These are phyloP conservation scores for Cyberlindnera nakhonratchasimensis DNA, from an alignment of 805 yeast genomes.

Conservation along the genomic window DNA sequence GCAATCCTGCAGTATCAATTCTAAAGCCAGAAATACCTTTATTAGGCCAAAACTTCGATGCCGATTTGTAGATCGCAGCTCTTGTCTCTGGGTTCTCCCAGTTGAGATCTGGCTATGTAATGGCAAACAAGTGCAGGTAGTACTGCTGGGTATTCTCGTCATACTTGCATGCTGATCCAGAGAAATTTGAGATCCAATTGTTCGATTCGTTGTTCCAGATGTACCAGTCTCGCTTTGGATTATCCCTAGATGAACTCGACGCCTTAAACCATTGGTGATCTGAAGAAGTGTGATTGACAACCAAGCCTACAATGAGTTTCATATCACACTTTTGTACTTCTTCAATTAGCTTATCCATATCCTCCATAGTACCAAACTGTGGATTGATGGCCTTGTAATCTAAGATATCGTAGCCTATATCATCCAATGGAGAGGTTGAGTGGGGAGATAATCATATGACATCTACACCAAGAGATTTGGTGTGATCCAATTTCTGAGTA, in stretches of 20 bases:
- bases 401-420: slow-evolving; percentile 61
- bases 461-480: slow-evolving; percentile 47
- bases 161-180: slow-evolving; percentile 55
- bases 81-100: slow-evolving; percentile 46
- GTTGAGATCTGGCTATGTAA: slow-evolving; percentile 55
- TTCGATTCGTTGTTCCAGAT: slow-evolving; percentile 56
- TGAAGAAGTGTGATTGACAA: slow-evolving; percentile 54
- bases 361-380: slow-evolving; percentile 53
- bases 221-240: slow-evolving; percentile 60
- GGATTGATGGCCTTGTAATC: slow-evolving; percentile 51
- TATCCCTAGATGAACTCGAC: slow-evolving; percentile 45
- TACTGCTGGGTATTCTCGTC: slow-evolving; percentile 54
- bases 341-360: slow-evolving; percentile 45
- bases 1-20: slow-evolving; percentile 52
- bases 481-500: slow-evolving; percentile 46
- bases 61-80: slow-evolving; percentile 40
- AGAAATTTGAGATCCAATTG: slow-evolving; percentile 52
- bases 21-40: slow-evolving; percentile 59
- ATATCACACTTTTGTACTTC: slow-evolving; percentile 47
- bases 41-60: slow-evolving; percentile 51
- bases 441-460: slow-evolving; percentile 57
- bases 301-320: slow-evolving; percentile 52
- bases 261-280: slow-evolving; percentile 59
- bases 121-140: slow-evolving; percentile 51
- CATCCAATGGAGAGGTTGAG: slow-evolving; percentile 56